These are phyloP conservation scores for Coffea eugenioides DNA, from an alignment of 257 asterid species.

Conservation along the genomic window DNA sequence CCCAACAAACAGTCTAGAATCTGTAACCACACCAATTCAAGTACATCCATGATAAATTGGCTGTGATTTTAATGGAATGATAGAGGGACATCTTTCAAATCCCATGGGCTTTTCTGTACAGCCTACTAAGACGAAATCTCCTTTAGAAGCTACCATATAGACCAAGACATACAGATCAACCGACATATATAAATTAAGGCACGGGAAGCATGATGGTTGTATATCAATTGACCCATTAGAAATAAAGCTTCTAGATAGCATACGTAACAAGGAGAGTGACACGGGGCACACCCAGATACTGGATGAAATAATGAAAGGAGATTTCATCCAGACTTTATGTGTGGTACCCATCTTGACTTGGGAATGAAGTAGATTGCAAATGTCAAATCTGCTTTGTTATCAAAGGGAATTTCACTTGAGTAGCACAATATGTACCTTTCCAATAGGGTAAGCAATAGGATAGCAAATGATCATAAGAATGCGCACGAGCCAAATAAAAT, in stretches of 20 bases:
- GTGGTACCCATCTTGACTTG: neutral
- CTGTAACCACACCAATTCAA: slow-evolving; percentile 35
- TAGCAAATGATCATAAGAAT: slow-evolving; percentile 78
- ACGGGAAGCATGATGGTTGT: neutral
- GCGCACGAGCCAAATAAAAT: slow-evolving; percentile 87
- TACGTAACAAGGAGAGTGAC: neutral
- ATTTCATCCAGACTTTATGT: neutral
- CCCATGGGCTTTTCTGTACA: neutral
- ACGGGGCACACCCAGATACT: neutral
- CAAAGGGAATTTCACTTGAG: neutral
- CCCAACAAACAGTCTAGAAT: slow-evolving; percentile 86
- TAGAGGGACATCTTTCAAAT: neutral
- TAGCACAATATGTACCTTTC: slow-evolving; percentile 61
- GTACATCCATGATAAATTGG: neutral
- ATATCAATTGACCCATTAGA: neutral
- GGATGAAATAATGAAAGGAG: neutral
- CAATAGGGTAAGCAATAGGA: slow-evolving; percentile 88
- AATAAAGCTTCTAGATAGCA: neutral
- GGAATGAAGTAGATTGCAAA: neutral
- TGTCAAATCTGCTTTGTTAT: neutral
- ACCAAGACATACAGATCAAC: neutral
- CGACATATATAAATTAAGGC: neutral
- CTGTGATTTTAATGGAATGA: neutral
- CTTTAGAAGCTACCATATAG: neutral
- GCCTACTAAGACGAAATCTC: neutral